A percentile compares a stretch with the other conserved stretches of the same genome.
Conservation (phyloP, 768 basidiomycete genomes). For the Baorangia bicolor region DNA sequence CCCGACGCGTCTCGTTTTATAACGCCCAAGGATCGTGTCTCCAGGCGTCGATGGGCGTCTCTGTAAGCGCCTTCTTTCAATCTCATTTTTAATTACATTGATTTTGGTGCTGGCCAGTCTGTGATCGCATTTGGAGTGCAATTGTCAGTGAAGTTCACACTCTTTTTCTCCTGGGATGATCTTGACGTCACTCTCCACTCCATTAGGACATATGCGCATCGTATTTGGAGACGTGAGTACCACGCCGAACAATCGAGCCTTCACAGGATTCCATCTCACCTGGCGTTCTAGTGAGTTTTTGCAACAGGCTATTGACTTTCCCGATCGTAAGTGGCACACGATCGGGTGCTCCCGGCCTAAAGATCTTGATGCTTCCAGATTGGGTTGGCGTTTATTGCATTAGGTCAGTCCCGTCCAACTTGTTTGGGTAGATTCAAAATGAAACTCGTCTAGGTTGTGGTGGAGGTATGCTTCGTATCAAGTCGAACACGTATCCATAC, state of each 20-base stretch:
- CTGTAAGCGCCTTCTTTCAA: conserved; percentile 16
- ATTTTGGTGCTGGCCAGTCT: conserved; percentile 19
- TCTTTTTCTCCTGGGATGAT: neutral
- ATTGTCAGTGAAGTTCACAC: conserved; percentile 23
- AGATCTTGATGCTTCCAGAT: conserved; percentile 11
- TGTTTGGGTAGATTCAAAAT: neutral
- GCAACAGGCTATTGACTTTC: conserved; percentile 29
- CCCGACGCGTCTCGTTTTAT: neutral
- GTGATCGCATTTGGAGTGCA: conserved; percentile 37
- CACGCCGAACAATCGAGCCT: neutral
- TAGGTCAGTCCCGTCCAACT: conserved; percentile 17
- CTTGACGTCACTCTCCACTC: conserved; percentile 2
- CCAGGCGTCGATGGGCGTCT: conserved; percentile 38
- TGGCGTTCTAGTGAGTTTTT: conserved; percentile 29
- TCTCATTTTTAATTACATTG: neutral
- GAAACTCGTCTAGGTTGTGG: conserved; percentile 23
- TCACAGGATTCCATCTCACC: neutral
- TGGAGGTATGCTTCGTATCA: conserved; percentile 21
- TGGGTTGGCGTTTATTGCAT: conserved; percentile 27
- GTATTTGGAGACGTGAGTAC: conserved; percentile 37
- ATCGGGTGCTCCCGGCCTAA: neutral
- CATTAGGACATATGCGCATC: conserved; percentile 36
- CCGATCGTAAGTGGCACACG: conserved; percentile 30
- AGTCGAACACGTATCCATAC: neutral
- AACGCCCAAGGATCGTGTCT: neutral